Evolutionary conservation across 2,329 filamentous ascomycete genomes (phyloP), one percentile per base, ranked within the genome.

Genomic region (Apiospora malaysiana): DNA sequence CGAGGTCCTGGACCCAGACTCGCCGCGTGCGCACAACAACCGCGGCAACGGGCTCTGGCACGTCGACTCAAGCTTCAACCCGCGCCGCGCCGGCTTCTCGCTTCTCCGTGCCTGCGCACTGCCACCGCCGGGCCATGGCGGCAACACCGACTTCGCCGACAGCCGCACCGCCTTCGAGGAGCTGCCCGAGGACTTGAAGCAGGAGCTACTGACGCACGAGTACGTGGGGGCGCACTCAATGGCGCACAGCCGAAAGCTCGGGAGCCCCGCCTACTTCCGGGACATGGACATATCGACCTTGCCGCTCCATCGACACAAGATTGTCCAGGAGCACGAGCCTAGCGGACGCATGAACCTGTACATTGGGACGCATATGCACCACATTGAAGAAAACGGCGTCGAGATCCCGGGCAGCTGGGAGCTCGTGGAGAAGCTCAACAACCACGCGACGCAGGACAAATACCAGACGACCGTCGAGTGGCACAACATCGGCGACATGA

Each of bases 281-380:
- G 78, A 80, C 37, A 73, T 83, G 6, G 75, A 80, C 42, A 74
- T 78, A 0, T 69, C 74, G 40, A 72, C 75, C 46, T 72, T 40
- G 32, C 67, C 70, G 27, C 66, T 74, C 80, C 74, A 76, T 27
- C 74, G 80, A 14, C 85, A 87, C 72, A 77, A 77, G 47, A 73
- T 86, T 0, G 71, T 85, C 0, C 84, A 86, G 74, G 75, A 69
- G 4, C 85, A 87, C 66, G 83, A 85, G 72, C 79, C 81, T 0
- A 81, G 78, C 10, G 82, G 81, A 2, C 76, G 85, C 2, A 82
- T 79, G 78, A 86, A 83, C 68, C 63, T 87, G 21, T 86, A 86
- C 71, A 78, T 86, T 40, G 82, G 83, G 0, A 77, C 79, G 6
- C 82, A 86, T 72, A 78, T 81, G 10, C 83, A 85, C 72, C 83